Percentiles rank a stretch among this genome's conserved stretches.
phyloP scores from a whole-genome alignment of 2,329 filamentous ascomycete species.

The Gnomoniopsis smithogilvyi region DNA sequence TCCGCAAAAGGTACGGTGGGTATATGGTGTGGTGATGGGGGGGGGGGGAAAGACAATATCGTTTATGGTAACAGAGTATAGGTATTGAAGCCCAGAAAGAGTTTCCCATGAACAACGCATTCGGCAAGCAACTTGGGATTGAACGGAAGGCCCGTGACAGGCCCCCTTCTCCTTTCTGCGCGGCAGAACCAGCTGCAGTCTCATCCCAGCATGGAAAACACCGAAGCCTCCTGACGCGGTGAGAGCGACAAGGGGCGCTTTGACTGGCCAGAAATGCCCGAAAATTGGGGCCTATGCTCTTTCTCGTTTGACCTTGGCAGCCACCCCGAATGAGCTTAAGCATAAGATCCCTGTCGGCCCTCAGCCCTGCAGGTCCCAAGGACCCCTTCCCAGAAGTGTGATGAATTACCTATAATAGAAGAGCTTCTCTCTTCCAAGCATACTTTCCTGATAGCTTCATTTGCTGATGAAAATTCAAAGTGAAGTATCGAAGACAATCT shows the following conservation, averaged over 20 bases:
- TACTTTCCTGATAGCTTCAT: too few species aligned
- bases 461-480: too few species aligned
- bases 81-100: background rate
- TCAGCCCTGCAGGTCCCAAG: background rate
- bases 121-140: background rate
- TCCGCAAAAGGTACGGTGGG: background rate
- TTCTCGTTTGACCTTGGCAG: background rate
- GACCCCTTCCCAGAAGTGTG: too few species aligned
- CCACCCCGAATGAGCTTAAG: background rate
- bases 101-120: background rate
- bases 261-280: background rate
- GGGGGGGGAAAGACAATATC: background rate
- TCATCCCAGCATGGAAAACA: background rate
- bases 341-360: background rate
- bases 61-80: background rate
- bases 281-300: background rate
- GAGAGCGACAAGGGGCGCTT: background rate
- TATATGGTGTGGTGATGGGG: background rate
- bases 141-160: slow-evolving; percentile 1
- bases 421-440: too few species aligned
- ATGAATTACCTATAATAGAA: too few species aligned
- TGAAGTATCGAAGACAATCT: too few species aligned
- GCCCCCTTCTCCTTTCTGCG: slow-evolving; percentile 1
- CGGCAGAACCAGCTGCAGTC: background rate
- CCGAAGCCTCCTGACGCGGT: background rate